These are phyloP conservation scores for Xylaria sp. DNA, from an alignment of 2,329 filamentous ascomycete genomes.

Conservation along the genomic window DNA sequence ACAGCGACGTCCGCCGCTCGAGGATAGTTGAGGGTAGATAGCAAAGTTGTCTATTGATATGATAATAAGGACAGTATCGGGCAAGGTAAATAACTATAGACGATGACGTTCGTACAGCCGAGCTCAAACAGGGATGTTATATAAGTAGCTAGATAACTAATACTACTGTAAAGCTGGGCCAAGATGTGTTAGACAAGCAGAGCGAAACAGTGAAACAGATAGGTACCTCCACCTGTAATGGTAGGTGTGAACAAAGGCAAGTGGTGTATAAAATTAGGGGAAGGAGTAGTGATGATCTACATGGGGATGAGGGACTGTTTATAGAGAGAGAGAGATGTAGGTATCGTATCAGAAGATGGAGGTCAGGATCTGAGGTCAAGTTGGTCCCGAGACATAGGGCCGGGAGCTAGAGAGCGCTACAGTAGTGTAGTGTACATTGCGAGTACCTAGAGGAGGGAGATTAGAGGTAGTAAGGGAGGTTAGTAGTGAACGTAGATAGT, in stretches of 20 bases:
- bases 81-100: neutral
- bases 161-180: neutral
- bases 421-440: neutral
- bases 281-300: neutral
- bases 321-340: neutral
- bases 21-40: too few species aligned
- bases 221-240: neutral
- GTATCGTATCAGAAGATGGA: neutral
- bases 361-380: neutral
- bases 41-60: neutral
- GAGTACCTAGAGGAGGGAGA: too few species aligned
- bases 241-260: neutral
- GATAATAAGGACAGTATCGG: neutral
- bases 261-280: neutral
- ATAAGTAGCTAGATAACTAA: neutral
- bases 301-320: neutral
- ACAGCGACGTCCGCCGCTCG: neutral
- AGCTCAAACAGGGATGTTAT: slow-evolving; percentile 10
- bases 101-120: slow-evolving; percentile 24
- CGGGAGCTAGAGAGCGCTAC: slow-evolving; percentile 4
- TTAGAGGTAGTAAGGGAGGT: too few species aligned
- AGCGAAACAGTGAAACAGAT: neutral
- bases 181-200: neutral
- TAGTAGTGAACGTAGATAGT: too few species aligned
- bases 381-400: neutral